Conservation (phyloP, 1,284 basidiomycete genomes). For the Rhizopogon hawkerae region DNA sequence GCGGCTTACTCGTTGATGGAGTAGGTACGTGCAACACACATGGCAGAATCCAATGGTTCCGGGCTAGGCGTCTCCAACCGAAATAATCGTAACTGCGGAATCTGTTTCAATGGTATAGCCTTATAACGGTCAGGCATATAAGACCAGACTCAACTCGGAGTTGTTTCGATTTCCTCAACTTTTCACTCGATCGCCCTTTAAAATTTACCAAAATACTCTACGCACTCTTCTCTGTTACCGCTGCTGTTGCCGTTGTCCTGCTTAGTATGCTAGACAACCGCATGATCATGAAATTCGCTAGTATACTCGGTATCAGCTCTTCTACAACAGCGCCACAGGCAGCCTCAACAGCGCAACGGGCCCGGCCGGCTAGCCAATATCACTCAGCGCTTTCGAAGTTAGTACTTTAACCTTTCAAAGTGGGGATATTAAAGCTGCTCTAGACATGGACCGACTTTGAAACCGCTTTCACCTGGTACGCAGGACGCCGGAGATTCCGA, state of each 20-base stretch:
- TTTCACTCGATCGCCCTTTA: constrained; percentile 11
- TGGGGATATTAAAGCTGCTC: neutral
- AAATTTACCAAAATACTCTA: constrained; percentile 23
- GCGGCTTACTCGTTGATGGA: constrained; percentile 12
- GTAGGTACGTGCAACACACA: neutral
- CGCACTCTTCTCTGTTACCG: constrained; percentile 16
- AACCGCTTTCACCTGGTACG: constrained; percentile 9
- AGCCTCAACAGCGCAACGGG: constrained; percentile 15
- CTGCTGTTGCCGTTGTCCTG: constrained; percentile 15
- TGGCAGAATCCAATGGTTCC: neutral
- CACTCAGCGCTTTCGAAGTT: constrained; percentile 14
- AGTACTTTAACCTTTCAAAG: neutral
- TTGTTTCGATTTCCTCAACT: neutral
- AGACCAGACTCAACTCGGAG: constrained; percentile 6
- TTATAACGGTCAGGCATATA: constrained; percentile 19
- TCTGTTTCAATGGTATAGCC: constrained; percentile 20
- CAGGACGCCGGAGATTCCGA: constrained; percentile 10
- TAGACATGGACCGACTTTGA: constrained; percentile 9
- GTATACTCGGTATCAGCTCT: constrained; percentile 21
- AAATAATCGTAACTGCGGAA: constrained; percentile 9
- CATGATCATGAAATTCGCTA: constrained; percentile 27
- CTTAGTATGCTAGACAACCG: constrained; percentile 28
- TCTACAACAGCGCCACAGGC: constrained; percentile 17
- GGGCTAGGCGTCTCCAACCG: neutral
- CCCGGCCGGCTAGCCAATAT: constrained; percentile 22